phyloP scores from a whole-genome alignment of 345 rosid genomes.

The Aquilaria malaccensis region DNA sequence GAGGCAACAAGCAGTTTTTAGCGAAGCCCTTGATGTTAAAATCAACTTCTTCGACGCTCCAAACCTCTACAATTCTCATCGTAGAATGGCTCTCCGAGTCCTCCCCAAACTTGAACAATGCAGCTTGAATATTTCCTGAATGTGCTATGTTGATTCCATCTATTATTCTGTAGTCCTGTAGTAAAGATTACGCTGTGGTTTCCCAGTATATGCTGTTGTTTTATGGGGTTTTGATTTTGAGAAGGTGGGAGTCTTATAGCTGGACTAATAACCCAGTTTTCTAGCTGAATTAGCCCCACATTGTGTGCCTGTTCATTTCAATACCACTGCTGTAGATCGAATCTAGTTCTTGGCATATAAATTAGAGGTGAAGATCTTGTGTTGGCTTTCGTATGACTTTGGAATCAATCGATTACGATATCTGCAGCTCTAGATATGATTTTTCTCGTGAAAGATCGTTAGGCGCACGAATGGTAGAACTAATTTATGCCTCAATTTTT shows the following conservation, averaged over 20 bases:
- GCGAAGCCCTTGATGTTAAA: conserved; percentile 77
- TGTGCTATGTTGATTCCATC: conserved; percentile 86
- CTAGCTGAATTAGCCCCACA: conserved; percentile 87
- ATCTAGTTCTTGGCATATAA: too few relatives aligned
- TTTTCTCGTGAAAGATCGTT: too few relatives aligned
- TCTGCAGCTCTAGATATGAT: too few relatives aligned
- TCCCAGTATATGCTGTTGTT: conserved; percentile 67
- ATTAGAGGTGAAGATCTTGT: too few relatives aligned
- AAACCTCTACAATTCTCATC: conserved; percentile 73
- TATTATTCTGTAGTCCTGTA: conserved; percentile 58
- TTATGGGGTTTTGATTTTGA: conserved; percentile 46
- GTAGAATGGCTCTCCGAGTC: conserved; percentile 47
- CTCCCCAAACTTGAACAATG: conserved; percentile 60
- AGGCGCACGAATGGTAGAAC: too few relatives aligned
- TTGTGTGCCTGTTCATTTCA: conserved; percentile 64
- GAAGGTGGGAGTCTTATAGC: conserved; percentile 65
- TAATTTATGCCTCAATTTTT: too few relatives aligned
- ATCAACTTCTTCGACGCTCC: conserved; percentile 80
- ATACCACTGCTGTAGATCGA: conserved; percentile 32
- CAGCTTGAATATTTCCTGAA: conserved; percentile 50
- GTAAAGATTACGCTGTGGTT: conserved; percentile 67
- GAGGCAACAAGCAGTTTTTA: conserved; percentile 80
- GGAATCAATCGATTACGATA: too few relatives aligned
- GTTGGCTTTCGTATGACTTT: too few relatives aligned
- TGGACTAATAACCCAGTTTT: conserved; percentile 70